Base-by-base conservation (phyloP, 1,139 yeast genomes). In the Candida frijolesensis region DNA sequence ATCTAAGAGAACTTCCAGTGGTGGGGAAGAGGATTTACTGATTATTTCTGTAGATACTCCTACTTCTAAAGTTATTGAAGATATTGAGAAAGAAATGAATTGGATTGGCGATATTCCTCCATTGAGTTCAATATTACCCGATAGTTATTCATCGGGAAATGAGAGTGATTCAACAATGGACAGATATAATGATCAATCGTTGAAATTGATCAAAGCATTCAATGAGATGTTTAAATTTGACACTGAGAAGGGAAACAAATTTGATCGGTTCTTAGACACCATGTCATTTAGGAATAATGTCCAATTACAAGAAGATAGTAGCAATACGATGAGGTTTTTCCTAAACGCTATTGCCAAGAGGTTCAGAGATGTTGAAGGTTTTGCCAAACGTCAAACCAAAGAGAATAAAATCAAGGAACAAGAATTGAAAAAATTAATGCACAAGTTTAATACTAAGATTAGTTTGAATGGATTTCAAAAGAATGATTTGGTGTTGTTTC, bases 291-390 rank as follows among this genome's bases (percentile, higher is more conserved):
- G 64, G 46, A 69, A 84, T 54, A 73, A 73, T 52, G 79, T 62
- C 10, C 65, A 60, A 47, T 51, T 66, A 32, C 68, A 64, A 41
- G 68, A 64, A 12, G 67, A 63, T 38, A 62, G 59, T 35, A 54
- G 57, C 4, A 47, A 54, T 18, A 54, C 75, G 41, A 53, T 75
- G 37, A 60, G 57, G 41, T 72, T 86, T 51, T 84, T 87, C 60
- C 76, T 84, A 46, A 78, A 79, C 45, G 85, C 91, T 1, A 84
- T 91, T 2, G 76, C 85, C 33, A 85, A 87, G 61, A 76, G 99
- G 54, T 91, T 94, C 62, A 82, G 82, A 53, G 98, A 92, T 63
- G 96, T 92, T 46, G 98, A 94, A 65, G 84, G 65, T 5, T 67
- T 68, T 53, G 64, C 75, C 50, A 85, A 95, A 61, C 87, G 84